Evolutionary conservation across 2,329 filamentous ascomycete genomes (phyloP).

Genomic region (Uncinocarpus reesii): DNA sequence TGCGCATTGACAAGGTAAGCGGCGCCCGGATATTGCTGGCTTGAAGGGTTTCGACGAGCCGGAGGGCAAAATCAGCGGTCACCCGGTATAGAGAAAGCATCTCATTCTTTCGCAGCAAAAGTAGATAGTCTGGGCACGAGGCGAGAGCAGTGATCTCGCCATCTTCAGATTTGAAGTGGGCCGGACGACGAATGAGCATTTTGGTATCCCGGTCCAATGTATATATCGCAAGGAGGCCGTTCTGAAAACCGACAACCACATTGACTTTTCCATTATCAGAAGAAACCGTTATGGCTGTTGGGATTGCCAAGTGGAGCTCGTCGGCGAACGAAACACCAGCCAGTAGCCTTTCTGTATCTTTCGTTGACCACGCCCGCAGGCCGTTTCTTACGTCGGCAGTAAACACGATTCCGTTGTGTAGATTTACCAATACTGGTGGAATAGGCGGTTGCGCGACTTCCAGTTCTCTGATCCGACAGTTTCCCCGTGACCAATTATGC

Average conservation of each 20-base stretch:
- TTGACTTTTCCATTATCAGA: constrained; percentile 41
- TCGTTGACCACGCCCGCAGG: constrained; percentile 68
- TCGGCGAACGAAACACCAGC: constrained; percentile 35
- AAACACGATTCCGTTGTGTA: constrained; percentile 65
- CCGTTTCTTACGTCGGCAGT: constrained; percentile 62
- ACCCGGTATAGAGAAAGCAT: constrained; percentile 68
- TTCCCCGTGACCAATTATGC: constrained; percentile 82
- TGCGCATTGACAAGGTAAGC: constrained; percentile 71
- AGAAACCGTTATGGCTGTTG: constrained; percentile 45
- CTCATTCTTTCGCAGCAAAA: constrained; percentile 67
- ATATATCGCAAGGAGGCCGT: constrained; percentile 65
- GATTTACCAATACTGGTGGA: constrained; percentile 60
- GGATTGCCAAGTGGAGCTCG: constrained; percentile 44
- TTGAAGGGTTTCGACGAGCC: constrained; percentile 64
- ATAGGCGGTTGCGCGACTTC: constrained; percentile 47
- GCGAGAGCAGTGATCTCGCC: constrained; percentile 61
- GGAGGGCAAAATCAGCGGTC: constrained; percentile 31
- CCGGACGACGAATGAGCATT: constrained; percentile 44
- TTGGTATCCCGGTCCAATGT: constrained; percentile 41
- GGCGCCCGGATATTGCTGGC: constrained; percentile 72
- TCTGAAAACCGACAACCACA: constrained; percentile 58
- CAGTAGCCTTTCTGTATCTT: constrained; percentile 49
- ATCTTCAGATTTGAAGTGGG: constrained; percentile 51
- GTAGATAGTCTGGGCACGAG: constrained; percentile 61
- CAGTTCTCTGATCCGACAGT: constrained; percentile 70